These are phyloP conservation scores for Neckera pumila DNA, from an alignment of 225 moss, liverwort and hornwort species.

Conservation along the genomic window DNA sequence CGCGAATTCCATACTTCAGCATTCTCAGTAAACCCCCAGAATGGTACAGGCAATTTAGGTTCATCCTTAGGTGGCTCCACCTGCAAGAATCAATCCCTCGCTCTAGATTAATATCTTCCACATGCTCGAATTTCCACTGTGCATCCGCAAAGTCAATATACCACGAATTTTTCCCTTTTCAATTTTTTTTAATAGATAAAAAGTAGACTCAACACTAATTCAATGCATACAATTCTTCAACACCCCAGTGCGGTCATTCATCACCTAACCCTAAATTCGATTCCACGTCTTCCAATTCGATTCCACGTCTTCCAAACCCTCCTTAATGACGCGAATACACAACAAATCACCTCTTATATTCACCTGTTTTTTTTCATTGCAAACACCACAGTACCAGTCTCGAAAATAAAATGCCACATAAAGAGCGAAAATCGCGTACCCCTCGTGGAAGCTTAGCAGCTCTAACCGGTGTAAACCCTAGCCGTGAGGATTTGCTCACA, in stretches of 20 bases:
- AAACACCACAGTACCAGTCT: not conserved
- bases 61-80: conserved; percentile 56
- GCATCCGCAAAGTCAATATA: not conserved
- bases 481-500: not conserved
- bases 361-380: not conserved
- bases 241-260: not conserved
- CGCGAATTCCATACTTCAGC: conserved; percentile 91
- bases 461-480: not conserved
- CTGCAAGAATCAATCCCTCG: conserved; percentile 12
- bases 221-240: not conserved
- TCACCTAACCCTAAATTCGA: not conserved
- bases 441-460: conserved; percentile 60
- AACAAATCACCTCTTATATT: too few relatives aligned
- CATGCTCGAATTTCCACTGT: not conserved
- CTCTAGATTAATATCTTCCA: too few relatives aligned
- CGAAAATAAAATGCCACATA: not conserved
- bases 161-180: not conserved
- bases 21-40: conserved; percentile 84
- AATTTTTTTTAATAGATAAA: not conserved
- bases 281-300: not conserved
- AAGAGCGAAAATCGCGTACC: conserved; percentile 11
- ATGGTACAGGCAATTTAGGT: conserved; percentile 53
- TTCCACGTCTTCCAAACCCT: not conserved
- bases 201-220: not conserved
- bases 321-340: not conserved